Percentiles rank a stretch among this genome's conserved stretches.
phyloP scores from a whole-genome alignment of 2,329 filamentous ascomycete genomes.

The Aspergillus phoenicis region DNA sequence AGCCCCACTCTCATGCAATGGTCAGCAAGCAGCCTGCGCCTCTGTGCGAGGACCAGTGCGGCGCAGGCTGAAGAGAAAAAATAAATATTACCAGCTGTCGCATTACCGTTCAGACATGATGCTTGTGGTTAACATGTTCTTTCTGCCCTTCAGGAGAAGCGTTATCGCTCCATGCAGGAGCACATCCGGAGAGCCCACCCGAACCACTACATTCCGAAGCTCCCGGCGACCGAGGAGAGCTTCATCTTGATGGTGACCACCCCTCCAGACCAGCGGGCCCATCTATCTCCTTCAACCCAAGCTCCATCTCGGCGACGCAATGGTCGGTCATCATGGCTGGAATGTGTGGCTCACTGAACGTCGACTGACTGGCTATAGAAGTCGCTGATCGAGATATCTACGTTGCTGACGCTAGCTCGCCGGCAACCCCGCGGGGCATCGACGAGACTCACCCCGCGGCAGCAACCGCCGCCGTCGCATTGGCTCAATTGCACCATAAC shows the following conservation, averaged over 20 bases:
- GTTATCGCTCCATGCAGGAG: slow-evolving; percentile 98
- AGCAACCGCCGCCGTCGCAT: slow-evolving; percentile 78
- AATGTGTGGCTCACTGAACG: neutral
- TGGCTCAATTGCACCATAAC: slow-evolving; percentile 82
- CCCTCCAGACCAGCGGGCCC: slow-evolving; percentile 72
- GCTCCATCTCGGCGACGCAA: slow-evolving; percentile 38
- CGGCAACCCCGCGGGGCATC: slow-evolving; percentile 67
- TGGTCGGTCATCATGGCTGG: slow-evolving; percentile 36
- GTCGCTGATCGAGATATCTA: slow-evolving; percentile 67
- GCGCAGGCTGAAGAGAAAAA: neutral
- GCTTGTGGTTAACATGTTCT: slow-evolving; percentile 12
- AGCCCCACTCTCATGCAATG: slow-evolving; percentile 17
- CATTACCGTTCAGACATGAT: neutral
- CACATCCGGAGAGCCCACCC: slow-evolving; percentile 97
- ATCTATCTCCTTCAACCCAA: slow-evolving; percentile 50
- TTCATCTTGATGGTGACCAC: slow-evolving; percentile 95
- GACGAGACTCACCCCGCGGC: slow-evolving; percentile 71
- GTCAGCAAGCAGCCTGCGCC: slow-evolving; percentile 11
- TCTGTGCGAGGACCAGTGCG: no score
- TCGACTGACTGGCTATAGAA: slow-evolving; percentile 45
- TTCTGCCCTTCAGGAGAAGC: slow-evolving; percentile 70
- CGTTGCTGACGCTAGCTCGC: slow-evolving; percentile 67
- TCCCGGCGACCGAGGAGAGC: slow-evolving; percentile 96
- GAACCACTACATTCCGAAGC: slow-evolving; percentile 95
- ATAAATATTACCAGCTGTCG: neutral